These are phyloP conservation scores for Hygrophorus pudorinus DNA, from an alignment of 768 basidiomycete species.

Conservation along the genomic window DNA sequence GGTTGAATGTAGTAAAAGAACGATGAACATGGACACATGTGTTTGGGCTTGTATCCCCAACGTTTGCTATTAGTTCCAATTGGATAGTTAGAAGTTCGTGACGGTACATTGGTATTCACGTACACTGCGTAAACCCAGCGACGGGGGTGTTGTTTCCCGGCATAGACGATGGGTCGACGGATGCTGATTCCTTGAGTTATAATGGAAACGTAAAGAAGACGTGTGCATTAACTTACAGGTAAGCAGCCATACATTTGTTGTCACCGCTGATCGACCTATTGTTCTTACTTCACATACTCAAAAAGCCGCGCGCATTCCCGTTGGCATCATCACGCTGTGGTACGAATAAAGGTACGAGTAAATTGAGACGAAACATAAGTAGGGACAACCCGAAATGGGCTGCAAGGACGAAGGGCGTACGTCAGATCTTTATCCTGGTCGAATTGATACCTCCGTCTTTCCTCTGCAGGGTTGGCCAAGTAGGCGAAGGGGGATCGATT, in stretches of 20 bases:
- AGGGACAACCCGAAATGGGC: no score
- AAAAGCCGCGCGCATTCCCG: constrained; percentile 53
- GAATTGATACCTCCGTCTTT: constrained; percentile 54
- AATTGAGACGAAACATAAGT: no score
- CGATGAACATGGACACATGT: constrained; percentile 37
- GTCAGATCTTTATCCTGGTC: constrained; percentile 73
- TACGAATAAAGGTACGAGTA: no score
- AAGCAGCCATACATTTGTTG: constrained; percentile 84
- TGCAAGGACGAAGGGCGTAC: no score
- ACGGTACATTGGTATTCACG: constrained; percentile 13
- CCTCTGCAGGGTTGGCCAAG: constrained; percentile 60
- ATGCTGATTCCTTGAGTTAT: constrained; percentile 27
- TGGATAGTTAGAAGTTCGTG: not conserved
- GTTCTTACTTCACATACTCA: constrained; percentile 64
- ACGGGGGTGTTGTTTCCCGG: constrained; percentile 66
- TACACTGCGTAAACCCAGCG: constrained; percentile 69
- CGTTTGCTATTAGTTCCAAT: constrained; percentile 43
- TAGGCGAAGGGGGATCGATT: constrained; percentile 75
- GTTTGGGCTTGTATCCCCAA: constrained; percentile 73
- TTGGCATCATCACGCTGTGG: constrained; percentile 44
- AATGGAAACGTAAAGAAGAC: not conserved
- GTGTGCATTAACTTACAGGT: constrained; percentile 38
- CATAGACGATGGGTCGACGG: constrained; percentile 50
- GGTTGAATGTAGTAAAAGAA: constrained; percentile 1
- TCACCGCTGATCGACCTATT: constrained; percentile 75